Evolutionary conservation across 441 rosid genomes (phyloP), one percentile per base, ranked within the genome.

Genomic region (Sinapis alba): DNA sequence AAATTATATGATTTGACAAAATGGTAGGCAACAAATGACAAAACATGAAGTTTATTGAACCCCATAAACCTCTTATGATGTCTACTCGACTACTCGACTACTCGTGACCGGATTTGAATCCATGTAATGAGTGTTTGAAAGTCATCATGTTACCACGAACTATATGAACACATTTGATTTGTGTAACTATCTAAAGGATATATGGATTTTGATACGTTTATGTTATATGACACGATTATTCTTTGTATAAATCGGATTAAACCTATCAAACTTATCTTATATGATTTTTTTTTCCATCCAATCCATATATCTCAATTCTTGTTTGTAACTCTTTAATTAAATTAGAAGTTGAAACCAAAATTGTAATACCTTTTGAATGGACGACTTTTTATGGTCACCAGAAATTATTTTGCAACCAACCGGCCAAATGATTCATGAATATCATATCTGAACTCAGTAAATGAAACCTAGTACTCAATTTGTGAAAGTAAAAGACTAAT

Each of bases 341-440:
- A 26, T 32, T 36, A 16, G 56, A 50, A 50, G 21, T 51, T 65
- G 43, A 66, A 51, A 30, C 61, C 45, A 67, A 30, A 16, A 0
- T 47, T 47, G 12, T 65, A 53, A 19, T 53, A 30, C 47, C 12
- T 67, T 45, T 19, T 67, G 7, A 28, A 11, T 12, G 1, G 62
- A 30, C 38, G 62, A 30, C 38, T 51, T 28, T 32, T 60, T 9
- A 26, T 18, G 18, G 36, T 41, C 50, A 41, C 50, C 45, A 16
- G 0, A 73, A 26, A 56, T 73, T 73, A 62, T 62, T 38, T 62
- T 75, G 69, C 57, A 75, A 68, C 69, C 79, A 75, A 68, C 47
- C 4, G n/a, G 61, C 57, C 63, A 61, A 57, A 68, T 60, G 54
- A 36, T 61, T 54, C 56, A 38, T 19, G 38, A 56, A 62, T 38